These are phyloP conservation scores for Penicillium samsonianum DNA, from an alignment of 495 filamentous ascomycete species.

Conservation along the genomic window DNA sequence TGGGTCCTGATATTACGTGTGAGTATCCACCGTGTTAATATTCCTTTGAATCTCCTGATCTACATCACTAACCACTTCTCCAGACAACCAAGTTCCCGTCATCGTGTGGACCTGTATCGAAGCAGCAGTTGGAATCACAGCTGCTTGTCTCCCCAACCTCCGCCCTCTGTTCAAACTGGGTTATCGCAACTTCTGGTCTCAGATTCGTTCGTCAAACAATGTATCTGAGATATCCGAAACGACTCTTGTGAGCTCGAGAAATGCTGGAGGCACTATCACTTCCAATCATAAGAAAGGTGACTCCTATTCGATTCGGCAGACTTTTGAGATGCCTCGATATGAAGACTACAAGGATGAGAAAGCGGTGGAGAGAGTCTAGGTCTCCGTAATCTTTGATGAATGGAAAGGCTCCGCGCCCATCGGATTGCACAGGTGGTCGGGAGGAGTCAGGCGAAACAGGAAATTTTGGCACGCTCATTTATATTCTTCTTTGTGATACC, in stretches of 20 bases:
- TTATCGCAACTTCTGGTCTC: constrained; percentile 26
- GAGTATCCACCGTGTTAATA: constrained; percentile 2
- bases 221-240: constrained; percentile 20
- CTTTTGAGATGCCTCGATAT: neutral
- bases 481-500: constrained; percentile 2
- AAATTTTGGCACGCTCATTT: neutral
- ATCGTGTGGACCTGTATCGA: constrained; percentile 34
- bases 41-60: neutral
- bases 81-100: constrained; percentile 32
- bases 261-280: constrained; percentile 8
- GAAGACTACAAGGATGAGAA: neutral
- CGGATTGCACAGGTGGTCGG: neutral
- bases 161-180: constrained; percentile 28
- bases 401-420: neutral
- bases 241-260: constrained; percentile 10
- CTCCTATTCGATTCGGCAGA: neutral
- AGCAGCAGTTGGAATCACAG: constrained; percentile 29
- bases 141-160: constrained; percentile 32
- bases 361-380: neutral
- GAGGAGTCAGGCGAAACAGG: neutral
- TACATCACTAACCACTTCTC: constrained; percentile 8
- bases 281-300: neutral
- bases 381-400: neutral
- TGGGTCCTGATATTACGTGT: constrained; percentile 31
- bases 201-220: constrained; percentile 19